phyloP scores from a whole-genome alignment of 768 basidiomycete species.

The Krasilnikovozyma curviuscula region DNA sequence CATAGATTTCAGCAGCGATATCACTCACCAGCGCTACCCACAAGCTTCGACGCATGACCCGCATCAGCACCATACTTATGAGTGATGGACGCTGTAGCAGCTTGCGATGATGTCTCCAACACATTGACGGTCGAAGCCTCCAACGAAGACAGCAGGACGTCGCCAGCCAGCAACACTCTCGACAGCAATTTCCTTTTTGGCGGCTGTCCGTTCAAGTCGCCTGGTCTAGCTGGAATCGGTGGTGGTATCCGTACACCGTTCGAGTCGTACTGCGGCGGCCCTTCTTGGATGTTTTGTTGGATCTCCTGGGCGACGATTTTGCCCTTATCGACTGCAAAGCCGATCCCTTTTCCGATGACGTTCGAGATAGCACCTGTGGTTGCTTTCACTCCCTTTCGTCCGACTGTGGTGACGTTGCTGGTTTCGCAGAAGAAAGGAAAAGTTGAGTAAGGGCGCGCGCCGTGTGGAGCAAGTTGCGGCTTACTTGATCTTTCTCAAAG shows the following conservation, averaged over 20 bases:
- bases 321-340: constrained; percentile 7
- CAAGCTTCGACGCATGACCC: neutral
- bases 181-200: constrained; percentile 5
- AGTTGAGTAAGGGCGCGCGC: neutral
- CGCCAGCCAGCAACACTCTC: constrained; percentile 6
- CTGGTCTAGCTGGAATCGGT: neutral
- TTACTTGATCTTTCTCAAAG: constrained; percentile 1
- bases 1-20: no score
- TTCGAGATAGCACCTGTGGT: neutral
- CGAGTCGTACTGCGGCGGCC: neutral
- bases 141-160: constrained; percentile 8
- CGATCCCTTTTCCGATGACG: constrained; percentile 2
- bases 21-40: no score
- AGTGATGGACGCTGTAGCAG: neutral
- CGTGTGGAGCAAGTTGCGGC: neutral
- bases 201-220: no score
- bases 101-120: neutral
- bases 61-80: constrained; percentile 12
- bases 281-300: neutral
- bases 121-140: neutral
- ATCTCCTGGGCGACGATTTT: neutral
- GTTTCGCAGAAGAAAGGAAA: neutral
- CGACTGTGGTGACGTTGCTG: neutral
- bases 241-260: neutral
- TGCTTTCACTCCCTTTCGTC: neutral